phyloP scores from a whole-genome alignment of 768 basidiomycete genomes.

The Lanmaoa pseudosensibilis region DNA sequence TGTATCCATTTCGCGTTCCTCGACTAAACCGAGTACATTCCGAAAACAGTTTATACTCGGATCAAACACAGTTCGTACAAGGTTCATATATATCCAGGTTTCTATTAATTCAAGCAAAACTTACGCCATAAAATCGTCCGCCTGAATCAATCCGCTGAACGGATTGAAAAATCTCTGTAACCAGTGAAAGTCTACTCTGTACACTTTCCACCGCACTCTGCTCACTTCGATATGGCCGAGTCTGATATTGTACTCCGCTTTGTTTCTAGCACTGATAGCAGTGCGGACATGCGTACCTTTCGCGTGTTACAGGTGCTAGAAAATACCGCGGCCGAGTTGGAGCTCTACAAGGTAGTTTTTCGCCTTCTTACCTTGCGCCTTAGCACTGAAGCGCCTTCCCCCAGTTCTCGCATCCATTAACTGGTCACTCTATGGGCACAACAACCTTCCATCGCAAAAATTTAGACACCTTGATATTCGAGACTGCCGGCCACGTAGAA shows the following conservation, averaged over 20 bases:
- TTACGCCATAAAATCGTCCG: constrained; percentile 5
- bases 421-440: constrained; percentile 40
- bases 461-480: constrained; percentile 42
- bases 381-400: background rate
- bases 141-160: background rate
- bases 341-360: constrained; percentile 44
- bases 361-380: background rate
- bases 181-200: background rate
- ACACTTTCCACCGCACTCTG: background rate
- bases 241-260: constrained; percentile 42
- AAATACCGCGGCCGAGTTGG: constrained; percentile 29
- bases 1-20: constrained; percentile 18
- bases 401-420: constrained; percentile 48
- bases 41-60: constrained; percentile 22
- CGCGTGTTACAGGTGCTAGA: constrained; percentile 37
- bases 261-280: constrained; percentile 29
- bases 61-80: constrained; percentile 15
- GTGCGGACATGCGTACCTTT: constrained; percentile 46
- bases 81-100: constrained; percentile 16
- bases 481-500: constrained; percentile 53
- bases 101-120: background rate
- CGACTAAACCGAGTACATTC: constrained; percentile 15
- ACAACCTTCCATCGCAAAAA: constrained; percentile 54
- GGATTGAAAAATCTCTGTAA: background rate
- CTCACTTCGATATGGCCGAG: constrained; percentile 28